Conservation (phyloP, 805 yeast species). For the Cyberlindnera japonica region DNA sequence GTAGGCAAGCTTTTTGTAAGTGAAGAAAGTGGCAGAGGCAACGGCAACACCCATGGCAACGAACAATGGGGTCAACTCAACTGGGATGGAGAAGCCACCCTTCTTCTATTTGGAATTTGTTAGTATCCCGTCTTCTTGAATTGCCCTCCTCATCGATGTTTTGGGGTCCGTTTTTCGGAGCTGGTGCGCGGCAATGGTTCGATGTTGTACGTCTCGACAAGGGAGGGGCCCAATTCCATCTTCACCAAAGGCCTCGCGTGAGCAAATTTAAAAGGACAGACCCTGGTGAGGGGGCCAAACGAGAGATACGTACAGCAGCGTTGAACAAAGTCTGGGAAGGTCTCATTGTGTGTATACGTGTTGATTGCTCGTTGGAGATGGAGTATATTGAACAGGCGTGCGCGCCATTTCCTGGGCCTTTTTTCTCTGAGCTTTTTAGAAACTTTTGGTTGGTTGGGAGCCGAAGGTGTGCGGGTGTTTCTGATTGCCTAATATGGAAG, state of each 20-base stretch:
- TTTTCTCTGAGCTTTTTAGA: slow-evolving; percentile 9
- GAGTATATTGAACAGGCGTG: not conserved
- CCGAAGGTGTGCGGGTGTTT: slow-evolving; percentile 9
- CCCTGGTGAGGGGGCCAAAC: too few species aligned
- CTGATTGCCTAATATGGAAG: slow-evolving; percentile 12
- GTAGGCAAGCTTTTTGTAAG: slow-evolving; percentile 46
- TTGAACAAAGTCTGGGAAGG: slow-evolving; percentile 43
- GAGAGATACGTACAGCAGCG: slow-evolving; percentile 39
- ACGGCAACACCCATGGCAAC: slow-evolving; percentile 53
- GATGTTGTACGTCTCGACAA: too few species aligned
- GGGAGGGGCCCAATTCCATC: not conserved
- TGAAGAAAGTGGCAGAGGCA: slow-evolving; percentile 47
- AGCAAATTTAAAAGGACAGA: too few species aligned
- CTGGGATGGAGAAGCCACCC: slow-evolving; percentile 40
- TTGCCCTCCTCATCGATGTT: not conserved
- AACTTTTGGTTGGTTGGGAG: slow-evolving; percentile 17
- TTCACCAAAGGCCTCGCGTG: too few species aligned
- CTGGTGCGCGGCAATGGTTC: not conserved
- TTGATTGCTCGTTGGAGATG: not conserved
- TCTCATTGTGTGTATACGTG: slow-evolving; percentile 38
- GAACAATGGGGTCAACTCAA: slow-evolving; percentile 56
- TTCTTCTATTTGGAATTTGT: slow-evolving; percentile 31
- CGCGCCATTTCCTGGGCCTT: slow-evolving; percentile 3
- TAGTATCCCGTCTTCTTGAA: slow-evolving; percentile 9
- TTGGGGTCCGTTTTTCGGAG: not conserved